Evolutionary conservation across 495 filamentous ascomycete genomes (phyloP).

Genomic region (Penicillium roqueforti): DNA sequence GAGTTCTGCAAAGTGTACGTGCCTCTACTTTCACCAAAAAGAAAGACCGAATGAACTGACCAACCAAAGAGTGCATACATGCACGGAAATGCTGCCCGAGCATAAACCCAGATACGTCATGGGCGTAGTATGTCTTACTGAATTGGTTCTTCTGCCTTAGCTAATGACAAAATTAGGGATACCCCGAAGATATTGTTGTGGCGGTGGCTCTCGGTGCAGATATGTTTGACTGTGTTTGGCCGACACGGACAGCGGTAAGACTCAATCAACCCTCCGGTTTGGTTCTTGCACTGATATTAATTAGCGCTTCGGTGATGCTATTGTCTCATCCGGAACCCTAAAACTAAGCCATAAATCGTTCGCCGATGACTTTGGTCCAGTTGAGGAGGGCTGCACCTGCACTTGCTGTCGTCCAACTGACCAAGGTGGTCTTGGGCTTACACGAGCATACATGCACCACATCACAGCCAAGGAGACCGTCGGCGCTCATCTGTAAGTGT

Average conservation of each 20-base stretch:
- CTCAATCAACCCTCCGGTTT: background rate
- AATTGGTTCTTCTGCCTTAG: background rate
- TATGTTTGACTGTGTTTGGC: constrained; percentile 99
- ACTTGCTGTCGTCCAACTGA: constrained; percentile 64
- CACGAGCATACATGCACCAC: constrained; percentile 86
- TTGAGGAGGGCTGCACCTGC: constrained; percentile 79
- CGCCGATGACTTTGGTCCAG: constrained; percentile 73
- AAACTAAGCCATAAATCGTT: constrained; percentile 77
- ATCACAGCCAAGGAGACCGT: constrained; percentile 91
- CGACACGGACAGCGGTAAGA: constrained; percentile 79
- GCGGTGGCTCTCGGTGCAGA: constrained; percentile 90
- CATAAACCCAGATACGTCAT: constrained; percentile 95
- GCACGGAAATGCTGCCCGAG: constrained; percentile 80
- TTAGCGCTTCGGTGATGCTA: constrained; percentile 82
- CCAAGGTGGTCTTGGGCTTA: constrained; percentile 76
- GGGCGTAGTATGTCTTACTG: constrained; percentile 67
- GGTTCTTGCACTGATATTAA: background rate
- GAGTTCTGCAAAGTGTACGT: constrained; percentile 57
- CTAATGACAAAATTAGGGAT: constrained; percentile 52
- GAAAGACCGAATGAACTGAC: constrained; percentile 6
- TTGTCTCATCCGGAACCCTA: constrained; percentile 73
- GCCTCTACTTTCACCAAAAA: background rate
- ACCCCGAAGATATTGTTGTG: constrained; percentile 91
- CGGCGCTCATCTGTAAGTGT: constrained; percentile 73
- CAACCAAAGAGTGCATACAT: constrained; percentile 65